Evolutionary conservation across 306 rosid species (phyloP).

Genomic region (Vigna nakashimae): DNA sequence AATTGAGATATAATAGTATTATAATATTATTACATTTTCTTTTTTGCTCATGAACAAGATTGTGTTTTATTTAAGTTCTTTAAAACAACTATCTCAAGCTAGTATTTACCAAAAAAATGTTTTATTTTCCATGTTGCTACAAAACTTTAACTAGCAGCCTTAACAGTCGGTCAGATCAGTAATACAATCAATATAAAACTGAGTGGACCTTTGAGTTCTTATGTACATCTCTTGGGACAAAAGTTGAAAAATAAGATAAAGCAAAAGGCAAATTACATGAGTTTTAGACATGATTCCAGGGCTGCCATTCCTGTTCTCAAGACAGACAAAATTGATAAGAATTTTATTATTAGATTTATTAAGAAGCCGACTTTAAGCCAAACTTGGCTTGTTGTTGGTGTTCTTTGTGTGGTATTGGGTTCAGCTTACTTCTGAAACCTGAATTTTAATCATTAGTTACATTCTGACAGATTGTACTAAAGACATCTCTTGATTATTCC

Average conservation of each 20-base stretch:
- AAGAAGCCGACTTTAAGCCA: too few species aligned
- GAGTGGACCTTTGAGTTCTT: neutral
- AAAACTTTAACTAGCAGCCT: constrained; percentile 33
- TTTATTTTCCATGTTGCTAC: constrained; percentile 13
- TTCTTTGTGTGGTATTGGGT: neutral
- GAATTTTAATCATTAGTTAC: constrained; percentile 9
- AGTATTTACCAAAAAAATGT: neutral
- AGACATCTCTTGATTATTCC: constrained; percentile 7
- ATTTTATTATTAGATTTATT: neutral
- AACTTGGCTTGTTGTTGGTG: neutral
- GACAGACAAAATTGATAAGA: neutral
- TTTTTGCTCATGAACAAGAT: constrained; percentile 9
- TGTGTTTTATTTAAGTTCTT: constrained; percentile 1
- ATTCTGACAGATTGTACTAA: neutral
- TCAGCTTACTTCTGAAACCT: neutral
- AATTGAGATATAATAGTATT: constrained; percentile 28
- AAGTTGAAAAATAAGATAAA: neutral
- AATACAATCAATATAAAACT: constrained; percentile 38
- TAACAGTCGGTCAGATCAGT: constrained; percentile 6
- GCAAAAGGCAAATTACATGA: neutral
- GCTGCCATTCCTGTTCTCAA: neutral
- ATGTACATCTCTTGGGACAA: neutral
- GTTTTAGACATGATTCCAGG: constrained; percentile 10
- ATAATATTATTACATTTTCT: neutral
- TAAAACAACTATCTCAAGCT: neutral